These are phyloP conservation scores for Clarireedia paspali DNA, from an alignment of 2,329 filamentous ascomycete species.

Conservation along the genomic window DNA sequence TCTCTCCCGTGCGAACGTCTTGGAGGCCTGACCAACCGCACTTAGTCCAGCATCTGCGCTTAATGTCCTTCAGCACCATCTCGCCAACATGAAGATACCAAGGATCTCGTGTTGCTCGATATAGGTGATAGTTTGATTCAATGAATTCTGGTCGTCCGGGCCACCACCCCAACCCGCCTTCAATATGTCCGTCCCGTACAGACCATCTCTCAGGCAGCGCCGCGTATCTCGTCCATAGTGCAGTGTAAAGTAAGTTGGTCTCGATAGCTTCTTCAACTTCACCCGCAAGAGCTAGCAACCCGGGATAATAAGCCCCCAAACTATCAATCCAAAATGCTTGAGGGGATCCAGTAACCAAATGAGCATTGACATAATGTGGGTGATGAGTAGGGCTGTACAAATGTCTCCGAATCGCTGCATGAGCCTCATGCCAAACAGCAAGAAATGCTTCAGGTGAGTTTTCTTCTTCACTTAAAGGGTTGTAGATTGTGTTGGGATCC, in stretches of 20 bases:
- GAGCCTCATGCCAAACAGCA: slow-evolving; percentile 74
- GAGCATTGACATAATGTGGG: slow-evolving; percentile 88
- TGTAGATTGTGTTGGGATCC: slow-evolving; percentile 56
- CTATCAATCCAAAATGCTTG: slow-evolving; percentile 95
- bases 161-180: slow-evolving; percentile 89
- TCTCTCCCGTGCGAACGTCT: slow-evolving; percentile 73
- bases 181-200: slow-evolving; percentile 72
- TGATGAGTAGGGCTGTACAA: slow-evolving; percentile 80
- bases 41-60: slow-evolving; percentile 76
- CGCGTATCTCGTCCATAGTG: slow-evolving; percentile 91
- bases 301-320: slow-evolving; percentile 89
- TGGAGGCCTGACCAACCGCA: slow-evolving; percentile 93
- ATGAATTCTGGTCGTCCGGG: slow-evolving; percentile 93
- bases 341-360: slow-evolving; percentile 79
- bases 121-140: slow-evolving; percentile 95
- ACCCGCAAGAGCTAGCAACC: slow-evolving; percentile 75
- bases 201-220: slow-evolving; percentile 94
- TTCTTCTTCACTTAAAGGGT: slow-evolving; percentile 52
- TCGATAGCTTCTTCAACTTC: slow-evolving; percentile 87
- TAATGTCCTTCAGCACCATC: slow-evolving; percentile 87
- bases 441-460: slow-evolving; percentile 74
- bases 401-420: slow-evolving; percentile 81
- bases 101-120: slow-evolving; percentile 83
- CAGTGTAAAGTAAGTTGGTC: slow-evolving; percentile 83
- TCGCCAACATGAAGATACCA: slow-evolving; percentile 96